Evolutionary conservation across 495 filamentous ascomycete genomes (phyloP), one percentile per base, ranked within the genome.

Genomic region (Aspergillus baeticus): DNA sequence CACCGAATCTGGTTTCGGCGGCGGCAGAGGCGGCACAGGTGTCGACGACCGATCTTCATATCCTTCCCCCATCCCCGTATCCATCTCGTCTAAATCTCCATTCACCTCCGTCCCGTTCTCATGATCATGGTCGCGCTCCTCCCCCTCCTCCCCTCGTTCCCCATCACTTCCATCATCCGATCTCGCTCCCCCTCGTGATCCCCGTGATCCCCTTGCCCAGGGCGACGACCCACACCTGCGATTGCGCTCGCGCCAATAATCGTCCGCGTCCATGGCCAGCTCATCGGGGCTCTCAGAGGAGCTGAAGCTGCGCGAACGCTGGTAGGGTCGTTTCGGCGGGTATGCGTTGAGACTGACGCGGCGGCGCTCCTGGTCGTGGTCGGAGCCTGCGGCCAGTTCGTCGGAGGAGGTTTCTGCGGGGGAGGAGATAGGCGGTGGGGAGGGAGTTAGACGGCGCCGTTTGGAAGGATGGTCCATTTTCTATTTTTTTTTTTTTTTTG

Each of bases 361-460:
- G 46, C 67, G 74, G 47, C 65, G 71, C 48, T 75, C 68, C 55
- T 75, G 67, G n/a, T 72, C 69, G 51, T 75, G 70, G 15, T 77
- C 73, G 42, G 76, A 73, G 60, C 58, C 67, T 21, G 69, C 72
- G 21, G 74, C 77, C 41, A 80, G 68, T 57, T 83, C 82, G 55
- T 84, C 81, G 26, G 80, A 77, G 18, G 81, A 83, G 42, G 78
- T 77, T 51, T 77, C 74, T 18, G 63, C 60, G 36, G 76, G 75
- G 0, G 75, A 69, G 38, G 63, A 62, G 52, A 63, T 61, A 14
- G 64, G 52, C 60, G 49, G 48, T 22, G 49, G 60, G 36, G 67
- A 68, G 15, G 58, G 50, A 38, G 78, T 70, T 18, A 85, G 70
- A 58, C 81, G 79, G 43, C 84, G 81, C 33, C 82, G 77, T 63